phyloP scores from a whole-genome alignment of 2,329 filamentous ascomycete species.

The Fusarium veterinarium region DNA sequence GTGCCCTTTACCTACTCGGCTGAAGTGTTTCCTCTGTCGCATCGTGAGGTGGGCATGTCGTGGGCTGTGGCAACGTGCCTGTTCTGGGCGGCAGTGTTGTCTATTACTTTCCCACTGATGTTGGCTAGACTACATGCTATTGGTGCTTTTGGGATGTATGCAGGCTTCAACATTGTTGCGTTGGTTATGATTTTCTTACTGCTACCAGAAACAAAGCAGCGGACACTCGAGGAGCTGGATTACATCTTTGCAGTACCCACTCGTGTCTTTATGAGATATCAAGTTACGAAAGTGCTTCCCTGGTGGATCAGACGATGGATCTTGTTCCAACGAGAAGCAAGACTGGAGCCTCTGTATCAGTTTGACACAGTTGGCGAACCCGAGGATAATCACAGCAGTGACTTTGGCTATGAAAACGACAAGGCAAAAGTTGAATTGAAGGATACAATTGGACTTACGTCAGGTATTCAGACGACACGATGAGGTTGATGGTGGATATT shows the following conservation, averaged over 20 bases:
- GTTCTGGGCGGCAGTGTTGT: conserved; percentile 68
- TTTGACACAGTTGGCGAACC: conserved; percentile 51
- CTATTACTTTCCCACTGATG: conserved; percentile 73
- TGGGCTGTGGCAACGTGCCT: conserved; percentile 75
- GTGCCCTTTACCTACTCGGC: conserved; percentile 77
- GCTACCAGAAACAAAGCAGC: conserved; percentile 70
- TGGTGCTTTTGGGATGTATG: conserved; percentile 66
- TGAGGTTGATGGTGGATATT: conserved; percentile 5
- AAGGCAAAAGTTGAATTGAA: conserved; percentile 55
- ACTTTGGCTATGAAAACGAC: conserved; percentile 51
- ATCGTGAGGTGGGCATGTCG: conserved; percentile 78
- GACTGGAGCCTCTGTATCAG: conserved; percentile 57
- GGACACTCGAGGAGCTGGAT: conserved; percentile 67
- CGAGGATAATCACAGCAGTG: conserved; percentile 47
- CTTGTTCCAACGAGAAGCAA: conserved; percentile 58
- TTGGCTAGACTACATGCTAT: conserved; percentile 57
- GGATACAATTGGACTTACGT: conserved; percentile 48
- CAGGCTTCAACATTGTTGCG: conserved; percentile 66
- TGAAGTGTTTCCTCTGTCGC: conserved; percentile 76
- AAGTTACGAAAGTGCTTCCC: conserved; percentile 66
- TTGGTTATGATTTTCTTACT: conserved; percentile 67
- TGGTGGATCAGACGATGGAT: conserved; percentile 71
- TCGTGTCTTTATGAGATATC: conserved; percentile 66
- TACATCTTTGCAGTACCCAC: conserved; percentile 71
- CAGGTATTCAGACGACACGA: conserved; percentile 31